A percentile compares a stretch with the other conserved stretches of the same genome.
These are phyloP conservation scores for Tulasnella sp. DNA, from an alignment of 768 basidiomycete genomes.

Conservation along the genomic window DNA sequence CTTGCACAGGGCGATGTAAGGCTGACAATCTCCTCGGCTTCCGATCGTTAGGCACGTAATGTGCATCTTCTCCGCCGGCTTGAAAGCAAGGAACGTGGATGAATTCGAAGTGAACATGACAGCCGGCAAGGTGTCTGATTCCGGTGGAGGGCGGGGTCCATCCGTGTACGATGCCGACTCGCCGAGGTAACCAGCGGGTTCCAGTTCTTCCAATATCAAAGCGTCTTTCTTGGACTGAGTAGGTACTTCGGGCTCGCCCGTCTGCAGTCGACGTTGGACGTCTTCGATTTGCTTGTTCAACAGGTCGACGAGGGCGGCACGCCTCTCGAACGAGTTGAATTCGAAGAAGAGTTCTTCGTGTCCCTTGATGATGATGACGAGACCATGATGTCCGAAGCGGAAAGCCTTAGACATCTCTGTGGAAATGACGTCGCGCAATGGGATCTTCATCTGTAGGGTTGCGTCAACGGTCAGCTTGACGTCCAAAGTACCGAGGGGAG, in stretches of 20 bases:
- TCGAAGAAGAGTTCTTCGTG: slow-evolving; percentile 99
- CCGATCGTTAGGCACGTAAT: slow-evolving; percentile 97
- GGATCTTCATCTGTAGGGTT: slow-evolving; percentile 81
- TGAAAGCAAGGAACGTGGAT: slow-evolving; percentile 95
- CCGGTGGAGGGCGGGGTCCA: slow-evolving; percentile 51
- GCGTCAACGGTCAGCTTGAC: neutral
- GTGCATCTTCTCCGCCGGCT: slow-evolving; percentile 78
- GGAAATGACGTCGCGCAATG: slow-evolving; percentile 84
- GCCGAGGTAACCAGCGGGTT: slow-evolving; percentile 51
- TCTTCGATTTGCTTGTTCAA: slow-evolving; percentile 83
- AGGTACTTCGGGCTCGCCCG: slow-evolving; percentile 51
- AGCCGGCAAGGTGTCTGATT: slow-evolving; percentile 76
- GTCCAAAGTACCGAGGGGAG: neutral
- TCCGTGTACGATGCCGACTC: slow-evolving; percentile 46
- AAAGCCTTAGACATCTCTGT: slow-evolving; percentile 84
- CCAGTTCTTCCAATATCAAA: slow-evolving; percentile 83
- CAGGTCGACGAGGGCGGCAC: slow-evolving; percentile 73
- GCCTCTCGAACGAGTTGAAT: slow-evolving; percentile 78
- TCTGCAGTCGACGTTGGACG: slow-evolving; percentile 54
- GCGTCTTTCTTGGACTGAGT: slow-evolving; percentile 68
- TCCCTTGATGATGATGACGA: slow-evolving; percentile 88
- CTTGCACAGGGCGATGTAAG: slow-evolving; percentile 94
- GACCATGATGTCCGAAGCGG: slow-evolving; percentile 86
- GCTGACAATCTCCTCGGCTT: slow-evolving; percentile 95
- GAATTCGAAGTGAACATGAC: slow-evolving; percentile 97